Evolutionary conservation across 2,329 filamentous ascomycete species (phyloP).

Genomic region (Incumbomyces lentus): DNA sequence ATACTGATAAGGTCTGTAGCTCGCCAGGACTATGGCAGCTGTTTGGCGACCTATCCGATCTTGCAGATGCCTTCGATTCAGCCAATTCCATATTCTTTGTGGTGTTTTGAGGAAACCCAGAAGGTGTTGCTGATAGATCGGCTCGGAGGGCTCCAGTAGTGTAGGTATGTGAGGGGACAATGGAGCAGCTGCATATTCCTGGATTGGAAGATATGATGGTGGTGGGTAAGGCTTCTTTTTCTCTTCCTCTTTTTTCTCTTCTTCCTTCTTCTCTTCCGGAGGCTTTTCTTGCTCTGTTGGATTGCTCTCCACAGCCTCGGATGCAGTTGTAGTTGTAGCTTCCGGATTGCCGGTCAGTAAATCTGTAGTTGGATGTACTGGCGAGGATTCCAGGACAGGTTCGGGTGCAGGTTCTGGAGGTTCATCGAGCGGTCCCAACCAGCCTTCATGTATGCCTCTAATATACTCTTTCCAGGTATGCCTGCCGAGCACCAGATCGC

Average conservation of each 20-base stretch:
- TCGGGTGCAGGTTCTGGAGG: constrained; percentile 32
- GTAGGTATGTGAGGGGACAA: constrained; percentile 57
- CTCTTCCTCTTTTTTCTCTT: constrained; percentile 38
- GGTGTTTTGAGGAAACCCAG: constrained; percentile 89
- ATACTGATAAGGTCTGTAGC: constrained; percentile 32
- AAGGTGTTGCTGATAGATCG: constrained; percentile 75
- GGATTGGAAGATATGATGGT: constrained; percentile 61
- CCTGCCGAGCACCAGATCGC: constrained; percentile 80
- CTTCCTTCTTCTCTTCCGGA: constrained; percentile 30
- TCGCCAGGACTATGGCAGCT: constrained; percentile 65
- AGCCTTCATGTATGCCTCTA: constrained; percentile 86
- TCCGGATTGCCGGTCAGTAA: constrained; percentile 22
- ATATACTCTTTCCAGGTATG: constrained; percentile 98
- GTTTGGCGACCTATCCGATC: constrained; percentile 81
- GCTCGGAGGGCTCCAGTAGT: constrained; percentile 60
- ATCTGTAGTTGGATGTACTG: constrained; percentile 22
- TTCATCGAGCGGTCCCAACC: constrained; percentile 72
- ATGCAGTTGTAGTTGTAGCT: constrained; percentile 11
- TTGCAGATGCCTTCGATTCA: constrained; percentile 71
- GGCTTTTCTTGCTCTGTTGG: constrained; percentile 42
- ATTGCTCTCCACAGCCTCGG: constrained; percentile 25
- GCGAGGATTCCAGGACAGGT: constrained; percentile 21
- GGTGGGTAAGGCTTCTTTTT: constrained; percentile 49
- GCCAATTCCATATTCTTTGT: constrained; percentile 73
- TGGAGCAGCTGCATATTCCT: constrained; percentile 57